Percentiles rank a stretch among this genome's conserved stretches.
Evolutionary conservation across 164 flowering plant genomes (phyloP).

Genomic region (Warburgia ugandensis): DNA sequence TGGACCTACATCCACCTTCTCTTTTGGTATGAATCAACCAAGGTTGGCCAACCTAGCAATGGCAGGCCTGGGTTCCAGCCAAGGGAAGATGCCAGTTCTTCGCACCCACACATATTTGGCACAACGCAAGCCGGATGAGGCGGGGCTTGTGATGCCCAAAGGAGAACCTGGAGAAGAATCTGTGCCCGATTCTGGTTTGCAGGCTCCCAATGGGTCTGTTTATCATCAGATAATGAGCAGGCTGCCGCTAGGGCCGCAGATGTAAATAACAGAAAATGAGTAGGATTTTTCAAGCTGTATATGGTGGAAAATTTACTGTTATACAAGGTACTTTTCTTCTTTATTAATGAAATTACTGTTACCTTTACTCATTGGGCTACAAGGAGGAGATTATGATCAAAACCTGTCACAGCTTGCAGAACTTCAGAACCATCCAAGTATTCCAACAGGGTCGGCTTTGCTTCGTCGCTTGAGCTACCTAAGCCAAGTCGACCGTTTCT

Average conservation of each 20-base stretch:
- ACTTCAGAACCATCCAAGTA: slow-evolving; percentile 37
- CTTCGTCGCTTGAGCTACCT: slow-evolving; percentile 69
- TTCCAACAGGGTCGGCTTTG: slow-evolving; percentile 55
- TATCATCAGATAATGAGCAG: slow-evolving; percentile 65
- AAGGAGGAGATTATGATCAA: slow-evolving; percentile 66
- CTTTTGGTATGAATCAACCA: slow-evolving; percentile 49
- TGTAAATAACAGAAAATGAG: slow-evolving; percentile 25
- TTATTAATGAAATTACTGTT: not conserved
- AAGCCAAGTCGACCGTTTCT: slow-evolving; percentile 79
- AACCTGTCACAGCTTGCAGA: slow-evolving; percentile 61
- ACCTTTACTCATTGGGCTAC: slow-evolving; percentile 25
- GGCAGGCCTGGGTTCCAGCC: slow-evolving; percentile 45
- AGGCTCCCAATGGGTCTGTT: slow-evolving; percentile 32
- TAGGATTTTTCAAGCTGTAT: slow-evolving; percentile 4
- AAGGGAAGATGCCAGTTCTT: slow-evolving; percentile 31
- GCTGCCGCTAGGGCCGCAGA: slow-evolving; percentile 52
- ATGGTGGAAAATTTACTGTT: not conserved
- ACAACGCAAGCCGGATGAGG: slow-evolving; percentile 35
- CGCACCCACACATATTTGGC: slow-evolving; percentile 33
- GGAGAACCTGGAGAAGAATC: slow-evolving; percentile 64
- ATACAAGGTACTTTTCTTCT: not conserved
- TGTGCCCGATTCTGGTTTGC: slow-evolving; percentile 35
- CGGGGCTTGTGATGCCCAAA: slow-evolving; percentile 53
- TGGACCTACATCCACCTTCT: slow-evolving; percentile 39
- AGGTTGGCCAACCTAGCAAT: slow-evolving; percentile 39